Percentiles rank a stretch among this genome's conserved stretches.
Conservation (phyloP, 768 basidiomycete species). For the Mycena capillaripes region DNA sequence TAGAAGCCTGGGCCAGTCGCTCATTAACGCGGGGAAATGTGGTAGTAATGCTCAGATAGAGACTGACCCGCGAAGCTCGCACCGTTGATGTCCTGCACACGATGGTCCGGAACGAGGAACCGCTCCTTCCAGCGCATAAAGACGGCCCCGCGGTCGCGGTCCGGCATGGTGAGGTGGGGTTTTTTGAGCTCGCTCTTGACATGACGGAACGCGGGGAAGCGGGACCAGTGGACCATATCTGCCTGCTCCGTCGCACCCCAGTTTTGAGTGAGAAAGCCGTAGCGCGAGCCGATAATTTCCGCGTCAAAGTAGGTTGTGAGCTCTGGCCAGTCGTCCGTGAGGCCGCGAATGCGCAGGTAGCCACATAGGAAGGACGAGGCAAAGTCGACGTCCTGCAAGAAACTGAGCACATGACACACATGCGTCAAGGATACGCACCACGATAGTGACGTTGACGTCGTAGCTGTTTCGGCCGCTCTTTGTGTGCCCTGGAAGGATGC, state of each 20-base stretch:
- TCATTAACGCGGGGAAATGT: neutral
- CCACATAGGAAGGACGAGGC: slow-evolving; percentile 88
- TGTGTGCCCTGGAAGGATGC: slow-evolving; percentile 92
- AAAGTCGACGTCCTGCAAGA: slow-evolving; percentile 87
- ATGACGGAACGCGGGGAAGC: slow-evolving; percentile 92
- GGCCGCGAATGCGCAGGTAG: slow-evolving; percentile 91
- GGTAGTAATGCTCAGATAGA: neutral
- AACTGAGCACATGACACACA: slow-evolving; percentile 16
- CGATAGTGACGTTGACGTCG: slow-evolving; percentile 93
- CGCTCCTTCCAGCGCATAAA: slow-evolving; percentile 99
- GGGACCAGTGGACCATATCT: slow-evolving; percentile 94
- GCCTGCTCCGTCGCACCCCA: slow-evolving; percentile 94
- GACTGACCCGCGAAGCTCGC: slow-evolving; percentile 92
- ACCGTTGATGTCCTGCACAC: slow-evolving; percentile 93
- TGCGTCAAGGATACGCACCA: slow-evolving; percentile 68
- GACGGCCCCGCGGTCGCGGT: slow-evolving; percentile 83
- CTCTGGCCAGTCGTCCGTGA: slow-evolving; percentile 96
- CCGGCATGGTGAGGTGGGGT: slow-evolving; percentile 83
- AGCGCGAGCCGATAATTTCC: slow-evolving; percentile 91
- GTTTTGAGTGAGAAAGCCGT: slow-evolving; percentile 91
- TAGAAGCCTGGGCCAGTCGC: slow-evolving; percentile 82
- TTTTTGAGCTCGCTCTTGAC: slow-evolving; percentile 84
- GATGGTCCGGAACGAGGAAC: slow-evolving; percentile 95
- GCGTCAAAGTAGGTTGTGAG: slow-evolving; percentile 98
- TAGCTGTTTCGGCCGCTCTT: slow-evolving; percentile 93